phyloP scores from a whole-genome alignment of 2,329 filamentous ascomycete species.

The Paracorniculantispora psalliotae region DNA sequence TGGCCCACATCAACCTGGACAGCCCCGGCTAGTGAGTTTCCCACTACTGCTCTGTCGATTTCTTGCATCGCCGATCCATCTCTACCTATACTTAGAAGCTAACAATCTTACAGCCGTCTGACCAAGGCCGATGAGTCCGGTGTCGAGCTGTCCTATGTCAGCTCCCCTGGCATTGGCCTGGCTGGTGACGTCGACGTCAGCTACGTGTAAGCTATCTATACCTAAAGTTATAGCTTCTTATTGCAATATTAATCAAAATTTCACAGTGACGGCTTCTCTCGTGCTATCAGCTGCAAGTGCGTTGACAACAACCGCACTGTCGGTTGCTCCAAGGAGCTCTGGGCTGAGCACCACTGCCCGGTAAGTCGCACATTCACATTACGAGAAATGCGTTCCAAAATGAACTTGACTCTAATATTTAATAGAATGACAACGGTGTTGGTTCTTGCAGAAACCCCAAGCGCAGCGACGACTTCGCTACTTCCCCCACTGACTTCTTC shows the following conservation, averaged over 20 bases:
- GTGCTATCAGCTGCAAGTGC: slow-evolving; percentile 5
- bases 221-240: neutral
- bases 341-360: neutral
- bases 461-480: neutral
- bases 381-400: neutral
- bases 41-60: neutral
- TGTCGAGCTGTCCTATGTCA: slow-evolving; percentile 3
- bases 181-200: slow-evolving; percentile 5
- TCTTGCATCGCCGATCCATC: neutral
- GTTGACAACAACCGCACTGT: neutral
- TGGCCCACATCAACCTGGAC: neutral
- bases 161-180: neutral
- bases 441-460: slow-evolving; percentile 5
- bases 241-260: fast-evolving
- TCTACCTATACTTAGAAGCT: neutral
- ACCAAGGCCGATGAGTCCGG: slow-evolving; percentile 3
- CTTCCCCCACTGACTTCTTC: slow-evolving; percentile 1
- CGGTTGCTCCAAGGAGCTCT: slow-evolving; percentile 4
- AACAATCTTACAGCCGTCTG: neutral
- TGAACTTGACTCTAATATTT: neutral
- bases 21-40: neutral
- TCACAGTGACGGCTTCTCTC: neutral
- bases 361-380: neutral
- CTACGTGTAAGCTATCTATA: neutral
- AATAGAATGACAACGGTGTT: neutral